Evolutionary conservation across 1,284 basidiomycete species (phyloP), one percentile per base, ranked within the genome.

Genomic region (Porphyrellus sp.): DNA sequence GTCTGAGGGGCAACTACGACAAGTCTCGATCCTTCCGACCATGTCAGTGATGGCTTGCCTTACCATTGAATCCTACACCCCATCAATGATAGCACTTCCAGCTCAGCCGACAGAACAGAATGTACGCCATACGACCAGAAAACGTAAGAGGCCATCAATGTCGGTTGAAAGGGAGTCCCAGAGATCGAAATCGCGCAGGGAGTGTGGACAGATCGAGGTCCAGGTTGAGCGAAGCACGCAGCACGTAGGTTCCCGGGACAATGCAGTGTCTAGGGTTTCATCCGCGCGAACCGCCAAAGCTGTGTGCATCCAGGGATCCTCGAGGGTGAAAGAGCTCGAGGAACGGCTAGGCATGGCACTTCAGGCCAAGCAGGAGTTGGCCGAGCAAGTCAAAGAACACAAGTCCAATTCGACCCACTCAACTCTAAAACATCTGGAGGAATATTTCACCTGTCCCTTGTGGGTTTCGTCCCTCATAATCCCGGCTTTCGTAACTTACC

Each of bases 401-500:
- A 74, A 77, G 54, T 18, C 49, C 2, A 53, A 33, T 9, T 40
- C 43, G 18, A 69, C 70, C 1, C 68, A 73, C 55, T 65, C 69
- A 37, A 70, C 69, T 27, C 60, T 84, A 55, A 70, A 69, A 13
- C 74, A 80, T 50, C 70, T 86, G 1, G 82, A 85, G 58, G 81
- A 83, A 39, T 75, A 80, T 63, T 85, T 81, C 42, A 66, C 61
- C 5, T 72, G 69, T 43, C 59, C 69, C 1, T 46, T 70, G 65
- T 67, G 45, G 47, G 59, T 51, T 44, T 34, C 40, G 39, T 47
- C 47, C 18, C 46, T 40, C 37, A 45, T 11, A 37, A 46, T 33
- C 46, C 13, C 31, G 35, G 33, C 28, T 49, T 7, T 51, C 47
- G 46, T 53, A 53, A 63, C 51, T 55, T 47, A 57, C 40, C 41